Conservation (phyloP, 306 rosid genomes). For the Begonia loranthoides region DNA sequence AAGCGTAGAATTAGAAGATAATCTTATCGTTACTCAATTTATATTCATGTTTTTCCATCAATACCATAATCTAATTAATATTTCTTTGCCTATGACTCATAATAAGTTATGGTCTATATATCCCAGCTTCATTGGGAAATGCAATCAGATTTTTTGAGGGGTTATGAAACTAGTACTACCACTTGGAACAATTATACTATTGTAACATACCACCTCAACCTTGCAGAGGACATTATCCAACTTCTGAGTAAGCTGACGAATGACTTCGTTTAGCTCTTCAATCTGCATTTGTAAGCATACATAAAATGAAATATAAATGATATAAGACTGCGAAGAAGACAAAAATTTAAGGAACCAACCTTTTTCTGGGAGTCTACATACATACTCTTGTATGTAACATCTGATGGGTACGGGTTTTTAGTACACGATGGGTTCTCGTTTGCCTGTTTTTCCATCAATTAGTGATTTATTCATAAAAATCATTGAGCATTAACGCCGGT, state of each 20-base stretch:
- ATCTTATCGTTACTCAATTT: no score
- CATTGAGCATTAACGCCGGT: no score
- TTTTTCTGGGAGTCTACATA: slow-evolving; percentile 12
- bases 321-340: slow-evolving; percentile 1
- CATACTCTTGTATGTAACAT: slow-evolving; percentile 8
- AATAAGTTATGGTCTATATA: no score
- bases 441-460: slow-evolving; percentile 4
- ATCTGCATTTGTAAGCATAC: slow-evolving; percentile 8
- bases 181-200: no score
- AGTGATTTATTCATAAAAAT: not conserved
- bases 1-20: no score
- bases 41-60: no score
- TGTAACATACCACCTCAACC: slow-evolving; percentile 9
- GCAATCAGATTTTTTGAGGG: no score
- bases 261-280: slow-evolving; percentile 7
- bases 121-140: no score
- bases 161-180: no score
- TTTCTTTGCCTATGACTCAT: no score
- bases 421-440: not conserved
- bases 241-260: slow-evolving; percentile 4
- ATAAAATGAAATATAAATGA: no score
- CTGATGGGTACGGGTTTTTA: not conserved
- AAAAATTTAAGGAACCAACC: not conserved
- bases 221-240: slow-evolving; percentile 5
- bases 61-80: no score